These are phyloP conservation scores for Excoecaria agallocha DNA, from an alignment of 345 rosid species.

Conservation along the genomic window DNA sequence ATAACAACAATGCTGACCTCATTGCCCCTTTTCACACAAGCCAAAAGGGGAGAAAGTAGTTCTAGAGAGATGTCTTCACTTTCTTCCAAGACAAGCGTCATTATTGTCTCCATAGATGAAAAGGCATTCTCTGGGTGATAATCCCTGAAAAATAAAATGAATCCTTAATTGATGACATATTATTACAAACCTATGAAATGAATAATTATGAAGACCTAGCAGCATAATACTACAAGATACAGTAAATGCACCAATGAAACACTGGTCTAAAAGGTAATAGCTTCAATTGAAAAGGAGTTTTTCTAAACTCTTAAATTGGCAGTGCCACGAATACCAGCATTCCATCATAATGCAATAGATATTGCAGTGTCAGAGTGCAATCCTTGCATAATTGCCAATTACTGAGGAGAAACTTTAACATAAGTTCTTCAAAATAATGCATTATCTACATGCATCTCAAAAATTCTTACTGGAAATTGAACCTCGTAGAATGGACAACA, in stretches of 20 bases:
- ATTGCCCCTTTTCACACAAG: constrained; percentile 54
- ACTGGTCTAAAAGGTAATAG: background rate
- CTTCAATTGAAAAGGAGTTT: background rate
- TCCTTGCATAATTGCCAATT: background rate
- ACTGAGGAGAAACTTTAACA: background rate
- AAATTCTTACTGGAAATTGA: background rate
- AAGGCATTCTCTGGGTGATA: constrained; percentile 66
- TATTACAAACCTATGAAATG: background rate
- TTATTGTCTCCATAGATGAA: constrained; percentile 82
- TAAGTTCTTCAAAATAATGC: background rate
- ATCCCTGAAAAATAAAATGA: constrained; percentile 51
- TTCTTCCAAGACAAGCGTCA: constrained; percentile 87
- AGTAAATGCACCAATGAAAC: background rate
- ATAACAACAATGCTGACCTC: constrained; percentile 47
- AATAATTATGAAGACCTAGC: background rate
- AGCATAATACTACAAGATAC: background rate
- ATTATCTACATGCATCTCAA: background rate
- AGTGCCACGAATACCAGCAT: background rate
- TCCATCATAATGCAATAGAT: background rate
- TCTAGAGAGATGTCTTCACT: constrained; percentile 83
- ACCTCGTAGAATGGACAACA: background rate
- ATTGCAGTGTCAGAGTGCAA: background rate
- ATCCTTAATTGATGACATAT: background rate
- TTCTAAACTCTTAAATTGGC: background rate
- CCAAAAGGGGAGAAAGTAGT: constrained; percentile 71